These are phyloP conservation scores for Tricholoma saponaceum DNA, from an alignment of 768 basidiomycete species.

Conservation along the genomic window DNA sequence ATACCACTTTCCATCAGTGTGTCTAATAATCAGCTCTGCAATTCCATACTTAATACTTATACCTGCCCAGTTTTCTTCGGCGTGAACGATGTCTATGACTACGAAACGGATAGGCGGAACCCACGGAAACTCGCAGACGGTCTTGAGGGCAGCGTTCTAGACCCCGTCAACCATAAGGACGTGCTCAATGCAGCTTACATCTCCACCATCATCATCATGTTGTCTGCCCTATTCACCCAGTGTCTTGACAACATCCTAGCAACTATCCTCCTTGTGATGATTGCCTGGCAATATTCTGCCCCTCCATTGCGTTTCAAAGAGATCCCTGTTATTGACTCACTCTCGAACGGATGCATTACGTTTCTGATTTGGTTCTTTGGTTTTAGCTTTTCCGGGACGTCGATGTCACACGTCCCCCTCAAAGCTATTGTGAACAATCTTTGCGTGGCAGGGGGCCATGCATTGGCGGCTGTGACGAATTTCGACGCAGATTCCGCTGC, in stretches of 20 bases:
- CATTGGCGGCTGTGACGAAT: slow-evolving; percentile 12
- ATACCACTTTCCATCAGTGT: background rate
- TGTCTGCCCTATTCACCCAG: slow-evolving; percentile 2
- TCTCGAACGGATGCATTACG: slow-evolving; percentile 10
- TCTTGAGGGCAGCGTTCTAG: slow-evolving; percentile 10
- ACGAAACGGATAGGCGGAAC: too few relatives aligned
- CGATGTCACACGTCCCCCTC: slow-evolving; percentile 1
- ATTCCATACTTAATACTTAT: background rate
- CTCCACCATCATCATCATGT: slow-evolving; percentile 10
- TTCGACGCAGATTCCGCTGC: slow-evolving; percentile 9
- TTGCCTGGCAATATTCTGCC: slow-evolving; percentile 14
- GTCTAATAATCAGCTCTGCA: background rate
- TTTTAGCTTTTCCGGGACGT: slow-evolving; percentile 11
- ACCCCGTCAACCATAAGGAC: slow-evolving; percentile 7
- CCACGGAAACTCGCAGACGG: too few relatives aligned
- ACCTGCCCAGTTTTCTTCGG: slow-evolving; percentile 10
- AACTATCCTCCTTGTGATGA: background rate
- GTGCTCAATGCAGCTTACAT: slow-evolving; percentile 9
- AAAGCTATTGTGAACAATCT: slow-evolving; percentile 11
- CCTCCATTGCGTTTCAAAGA: slow-evolving; percentile 14
- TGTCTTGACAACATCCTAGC: slow-evolving; percentile 9
- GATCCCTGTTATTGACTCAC: slow-evolving; percentile 8
- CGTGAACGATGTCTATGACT: slow-evolving; percentile 13
- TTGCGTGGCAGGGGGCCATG: slow-evolving; percentile 12
- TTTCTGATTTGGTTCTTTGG: slow-evolving; percentile 14